Evolutionary conservation across 768 basidiomycete species (phyloP).

Genomic region (Boletus edulis): DNA sequence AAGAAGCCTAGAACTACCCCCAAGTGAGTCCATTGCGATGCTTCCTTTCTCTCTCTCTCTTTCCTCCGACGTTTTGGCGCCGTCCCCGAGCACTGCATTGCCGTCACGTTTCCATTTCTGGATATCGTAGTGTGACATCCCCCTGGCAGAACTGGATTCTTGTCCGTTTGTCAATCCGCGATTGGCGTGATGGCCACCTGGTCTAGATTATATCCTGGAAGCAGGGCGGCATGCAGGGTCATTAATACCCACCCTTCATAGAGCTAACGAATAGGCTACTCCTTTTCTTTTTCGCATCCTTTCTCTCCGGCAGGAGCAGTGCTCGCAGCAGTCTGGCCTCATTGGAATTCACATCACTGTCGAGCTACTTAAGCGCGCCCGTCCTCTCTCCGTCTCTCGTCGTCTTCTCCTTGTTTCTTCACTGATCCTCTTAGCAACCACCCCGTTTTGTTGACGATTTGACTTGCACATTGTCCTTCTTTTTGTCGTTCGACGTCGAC

Average conservation of each 20-base stretch:
- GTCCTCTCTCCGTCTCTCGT: background rate
- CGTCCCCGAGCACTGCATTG: constrained; percentile 23
- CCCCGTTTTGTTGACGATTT: background rate
- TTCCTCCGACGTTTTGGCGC: background rate
- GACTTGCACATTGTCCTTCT: background rate
- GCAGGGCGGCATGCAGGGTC: constrained; percentile 6
- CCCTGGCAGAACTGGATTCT: constrained; percentile 10
- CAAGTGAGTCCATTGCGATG: constrained; percentile 59
- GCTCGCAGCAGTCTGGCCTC: constrained; percentile 6
- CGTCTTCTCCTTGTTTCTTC: background rate
- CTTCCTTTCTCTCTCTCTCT: background rate
- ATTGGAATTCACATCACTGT: background rate
- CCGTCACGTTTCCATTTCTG: constrained; percentile 25
- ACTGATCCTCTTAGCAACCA: background rate
- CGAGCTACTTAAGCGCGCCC: constrained; percentile 22
- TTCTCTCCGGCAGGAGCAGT: constrained; percentile 10
- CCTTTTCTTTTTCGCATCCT: constrained; percentile 4
- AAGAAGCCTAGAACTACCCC: constrained; percentile 75
- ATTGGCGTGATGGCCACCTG: constrained; percentile 10
- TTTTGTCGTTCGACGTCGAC: background rate
- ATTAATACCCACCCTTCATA: background rate
- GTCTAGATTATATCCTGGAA: constrained; percentile 13
- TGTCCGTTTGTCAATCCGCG: constrained; percentile 11
- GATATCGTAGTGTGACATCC: constrained; percentile 18
- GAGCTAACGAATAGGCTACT: background rate